Evolutionary conservation across 441 rosid genomes (phyloP), one percentile per base, ranked within the genome.

Genomic region (Euphorbia celastroides): DNA sequence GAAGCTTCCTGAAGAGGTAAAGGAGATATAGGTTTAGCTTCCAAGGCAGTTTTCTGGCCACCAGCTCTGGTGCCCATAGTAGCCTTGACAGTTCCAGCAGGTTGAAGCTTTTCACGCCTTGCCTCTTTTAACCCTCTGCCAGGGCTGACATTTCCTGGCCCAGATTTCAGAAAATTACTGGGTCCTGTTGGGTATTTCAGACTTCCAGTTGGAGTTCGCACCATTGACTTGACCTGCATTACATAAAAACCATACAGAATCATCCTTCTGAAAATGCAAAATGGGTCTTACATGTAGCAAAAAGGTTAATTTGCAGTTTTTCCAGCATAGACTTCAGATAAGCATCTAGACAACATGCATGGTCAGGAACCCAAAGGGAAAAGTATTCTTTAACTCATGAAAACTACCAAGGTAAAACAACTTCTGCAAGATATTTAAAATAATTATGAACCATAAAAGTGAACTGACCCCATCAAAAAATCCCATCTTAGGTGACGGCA

Each of bases 401-500:
- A 25, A 51, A 34, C 32, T 38, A 25, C 56, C 31, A 46, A 27
- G 13, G 61, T 57, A 66, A 76, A 65, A 67, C 10, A 64, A 57
- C 32, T 25, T 50, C 44, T 17, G 54, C 17, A 44, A 42, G 28
- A 42, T 60, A 31, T 38, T 34, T 25, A 56, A 22, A 56, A 34
- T 5, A 70, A 59, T 55, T 60, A 62, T 17, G 36, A 70, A 69
- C 57, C 34, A 46, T 66, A 74, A 67, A 46, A 59, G 36, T 58
- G 52, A 70, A 80, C 97, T 87, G 62, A 90, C 98, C 90, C 96
- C 97, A 61, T 95, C 98, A 81, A 95, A 95, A 83, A 82, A 92
- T 72, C 98, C 99, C 62, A 92, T 70, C 75, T 90, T 92, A 61
- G 99, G 98, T 63, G 97, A 89, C 66, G 98, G 99, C 88, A 92